Percentiles rank a stretch among this genome's conserved stretches.
phyloP scores from a whole-genome alignment of 208 protist genomes.

The Leishmania mexicana region DNA sequence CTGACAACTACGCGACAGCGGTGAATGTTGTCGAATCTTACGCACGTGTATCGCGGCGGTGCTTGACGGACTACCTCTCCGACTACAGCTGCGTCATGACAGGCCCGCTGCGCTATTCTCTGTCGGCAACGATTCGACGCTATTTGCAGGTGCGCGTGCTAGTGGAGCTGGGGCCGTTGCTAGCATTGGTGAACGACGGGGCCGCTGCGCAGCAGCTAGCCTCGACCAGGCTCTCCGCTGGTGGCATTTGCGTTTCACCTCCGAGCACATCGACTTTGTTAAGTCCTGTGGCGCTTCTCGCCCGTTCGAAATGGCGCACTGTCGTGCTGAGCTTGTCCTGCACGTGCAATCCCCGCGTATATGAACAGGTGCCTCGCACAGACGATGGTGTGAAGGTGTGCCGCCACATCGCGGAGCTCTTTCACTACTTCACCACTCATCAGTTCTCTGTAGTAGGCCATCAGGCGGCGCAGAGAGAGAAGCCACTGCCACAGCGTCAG shows the following conservation, averaged over 20 bases:
- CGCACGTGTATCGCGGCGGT: constrained; percentile 1
- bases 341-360: constrained; percentile 58
- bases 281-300: constrained; percentile 12
- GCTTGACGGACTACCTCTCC: constrained; percentile 46
- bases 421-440: constrained; percentile 60
- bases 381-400: constrained; percentile 59
- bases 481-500: background rate
- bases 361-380: constrained; percentile 52
- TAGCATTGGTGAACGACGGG: constrained; percentile 2
- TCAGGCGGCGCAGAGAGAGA: background rate
- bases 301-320: constrained; percentile 34
- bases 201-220: background rate
- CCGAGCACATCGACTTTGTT: background rate
- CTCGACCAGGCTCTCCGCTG: background rate
- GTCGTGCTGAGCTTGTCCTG: constrained; percentile 57
- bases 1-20: constrained; percentile 45
- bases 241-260: background rate
- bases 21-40: constrained; percentile 45
- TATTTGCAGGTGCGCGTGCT: constrained; percentile 54
- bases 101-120: constrained; percentile 60
- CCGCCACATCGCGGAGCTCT: constrained; percentile 73
- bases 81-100: constrained; percentile 53
- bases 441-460: constrained; percentile 29
- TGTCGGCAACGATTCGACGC: constrained; percentile 58
- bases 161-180: constrained; percentile 48